phyloP scores from a whole-genome alignment of 2,329 filamentous ascomycete species.

The Diplodia intermedia region DNA sequence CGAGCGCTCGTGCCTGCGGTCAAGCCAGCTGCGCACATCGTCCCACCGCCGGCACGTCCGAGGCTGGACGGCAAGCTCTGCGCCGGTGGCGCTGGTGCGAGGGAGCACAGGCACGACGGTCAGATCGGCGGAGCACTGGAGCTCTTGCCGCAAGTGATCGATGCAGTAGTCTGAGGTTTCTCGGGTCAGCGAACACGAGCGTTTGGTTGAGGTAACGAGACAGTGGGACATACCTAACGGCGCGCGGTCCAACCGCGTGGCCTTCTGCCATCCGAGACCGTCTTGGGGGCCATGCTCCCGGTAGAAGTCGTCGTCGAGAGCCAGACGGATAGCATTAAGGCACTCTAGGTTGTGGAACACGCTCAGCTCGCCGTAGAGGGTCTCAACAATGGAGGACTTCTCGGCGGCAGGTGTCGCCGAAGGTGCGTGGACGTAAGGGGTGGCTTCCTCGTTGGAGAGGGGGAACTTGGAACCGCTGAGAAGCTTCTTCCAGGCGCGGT shows the following conservation, averaged over 20 bases:
- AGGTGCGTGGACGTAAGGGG: constrained; percentile 5
- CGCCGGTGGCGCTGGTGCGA: background rate
- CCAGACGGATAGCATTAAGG: constrained; percentile 25
- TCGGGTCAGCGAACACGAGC: background rate
- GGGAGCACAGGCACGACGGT: constrained; percentile 24
- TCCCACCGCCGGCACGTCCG: constrained; percentile 30
- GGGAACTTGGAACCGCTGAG: constrained; percentile 18
- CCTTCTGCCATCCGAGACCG: constrained; percentile 23
- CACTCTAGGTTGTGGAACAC: constrained; percentile 31
- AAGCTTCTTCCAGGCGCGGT: constrained; percentile 26
- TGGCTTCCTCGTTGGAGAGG: constrained; percentile 21
- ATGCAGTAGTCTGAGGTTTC: constrained; percentile 27
- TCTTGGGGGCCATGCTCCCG: constrained; percentile 26
- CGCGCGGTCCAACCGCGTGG: constrained; percentile 5
- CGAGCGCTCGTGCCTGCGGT: constrained; percentile 31
- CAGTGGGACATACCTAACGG: constrained; percentile 17
- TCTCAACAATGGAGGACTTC: background rate
- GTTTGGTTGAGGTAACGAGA: background rate
- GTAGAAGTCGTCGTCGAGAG: constrained; percentile 29
- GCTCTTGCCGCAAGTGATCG: constrained; percentile 27
- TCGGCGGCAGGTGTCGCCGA: background rate
- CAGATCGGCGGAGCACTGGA: constrained; percentile 32
- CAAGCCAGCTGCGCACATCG: constrained; percentile 27
- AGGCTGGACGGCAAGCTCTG: constrained; percentile 3
- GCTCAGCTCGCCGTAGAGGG: constrained; percentile 27